These are phyloP conservation scores for Ciborinia camelliae DNA, from an alignment of 2,329 filamentous ascomycete species.

Conservation along the genomic window DNA sequence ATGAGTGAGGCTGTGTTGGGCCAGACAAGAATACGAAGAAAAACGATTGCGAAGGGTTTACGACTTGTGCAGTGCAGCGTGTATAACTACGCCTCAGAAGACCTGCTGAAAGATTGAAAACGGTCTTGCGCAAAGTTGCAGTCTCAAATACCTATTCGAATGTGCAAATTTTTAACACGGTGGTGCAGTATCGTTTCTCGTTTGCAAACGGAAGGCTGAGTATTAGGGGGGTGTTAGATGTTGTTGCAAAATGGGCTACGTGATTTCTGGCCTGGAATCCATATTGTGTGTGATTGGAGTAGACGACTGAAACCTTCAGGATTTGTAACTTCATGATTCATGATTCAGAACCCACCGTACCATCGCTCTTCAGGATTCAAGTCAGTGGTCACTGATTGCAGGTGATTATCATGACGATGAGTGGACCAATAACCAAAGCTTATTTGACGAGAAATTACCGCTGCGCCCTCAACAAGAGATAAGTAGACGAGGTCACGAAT, in stretches of 20 bases:
- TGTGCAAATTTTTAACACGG: neutral
- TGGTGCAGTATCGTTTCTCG: neutral
- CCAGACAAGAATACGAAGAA: conserved; percentile 9
- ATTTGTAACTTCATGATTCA: conserved; percentile 5
- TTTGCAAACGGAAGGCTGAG: conserved; percentile 17
- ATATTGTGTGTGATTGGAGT: conserved; percentile 2
- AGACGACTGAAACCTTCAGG: neutral
- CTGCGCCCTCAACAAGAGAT: conserved; percentile 17
- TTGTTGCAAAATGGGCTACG: neutral
- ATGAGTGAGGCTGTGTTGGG: conserved; percentile 12
- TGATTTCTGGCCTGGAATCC: neutral
- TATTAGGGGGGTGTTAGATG: neutral
- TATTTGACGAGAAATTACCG: conserved; percentile 1
- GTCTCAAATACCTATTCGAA: neutral
- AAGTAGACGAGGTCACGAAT: neutral
- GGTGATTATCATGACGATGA: neutral
- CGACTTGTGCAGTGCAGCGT: too few species aligned
- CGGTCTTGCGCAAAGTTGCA: too few species aligned
- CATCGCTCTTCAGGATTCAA: neutral
- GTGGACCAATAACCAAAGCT: conserved; percentile 6
- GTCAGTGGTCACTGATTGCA: neutral
- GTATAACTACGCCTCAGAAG: conserved; percentile 15
- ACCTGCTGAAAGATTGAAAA: conserved; percentile 13
- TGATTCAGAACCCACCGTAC: neutral
- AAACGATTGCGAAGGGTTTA: neutral